These are phyloP conservation scores for Chrysosphaeria jannelii DNA, from an alignment of 2,329 filamentous ascomycete genomes.

Conservation along the genomic window DNA sequence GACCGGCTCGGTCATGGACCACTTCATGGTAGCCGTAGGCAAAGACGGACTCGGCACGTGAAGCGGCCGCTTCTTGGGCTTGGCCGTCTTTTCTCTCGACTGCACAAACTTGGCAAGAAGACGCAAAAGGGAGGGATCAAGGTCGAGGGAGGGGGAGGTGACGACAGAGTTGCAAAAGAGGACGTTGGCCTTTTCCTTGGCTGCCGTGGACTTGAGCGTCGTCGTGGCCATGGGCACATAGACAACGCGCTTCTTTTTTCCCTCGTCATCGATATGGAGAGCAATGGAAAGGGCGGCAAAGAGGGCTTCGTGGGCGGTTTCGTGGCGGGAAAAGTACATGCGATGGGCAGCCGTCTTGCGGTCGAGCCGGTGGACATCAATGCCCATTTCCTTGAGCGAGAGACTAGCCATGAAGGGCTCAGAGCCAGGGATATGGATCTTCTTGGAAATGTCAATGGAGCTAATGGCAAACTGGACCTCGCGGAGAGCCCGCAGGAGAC, in stretches of 20 bases:
- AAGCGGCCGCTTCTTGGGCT: not conserved
- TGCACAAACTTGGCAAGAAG: slow-evolving; percentile 38
- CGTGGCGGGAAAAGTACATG: slow-evolving; percentile 88
- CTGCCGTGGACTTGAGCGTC: slow-evolving; percentile 65
- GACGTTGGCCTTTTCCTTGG: slow-evolving; percentile 70
- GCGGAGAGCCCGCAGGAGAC: slow-evolving; percentile 71
- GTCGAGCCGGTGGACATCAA: slow-evolving; percentile 77
- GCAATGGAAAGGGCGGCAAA: slow-evolving; percentile 80
- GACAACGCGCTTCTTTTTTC: slow-evolving; percentile 56
- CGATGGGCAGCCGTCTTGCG: slow-evolving; percentile 79
- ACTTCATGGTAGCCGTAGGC: slow-evolving; percentile 79
- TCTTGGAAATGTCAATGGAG: slow-evolving; percentile 64
- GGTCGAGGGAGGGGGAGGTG: slow-evolving; percentile 78
- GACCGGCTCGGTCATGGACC: slow-evolving; percentile 91
- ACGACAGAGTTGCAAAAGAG: slow-evolving; percentile 88
- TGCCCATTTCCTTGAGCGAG: slow-evolving; percentile 84
- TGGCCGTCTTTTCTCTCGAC: slow-evolving; percentile 1
- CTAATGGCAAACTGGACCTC: slow-evolving; percentile 90
- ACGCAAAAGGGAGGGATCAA: slow-evolving; percentile 74
- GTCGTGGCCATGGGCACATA: slow-evolving; percentile 97
- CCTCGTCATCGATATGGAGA: slow-evolving; percentile 64
- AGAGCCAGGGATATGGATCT: slow-evolving; percentile 32
- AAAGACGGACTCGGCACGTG: slow-evolving; percentile 58
- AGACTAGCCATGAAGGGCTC: slow-evolving; percentile 48
- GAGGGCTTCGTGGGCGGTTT: slow-evolving; percentile 82